These are phyloP conservation scores for Hysterangium stoloniferum DNA, from an alignment of 768 basidiomycete species.

Conservation along the genomic window DNA sequence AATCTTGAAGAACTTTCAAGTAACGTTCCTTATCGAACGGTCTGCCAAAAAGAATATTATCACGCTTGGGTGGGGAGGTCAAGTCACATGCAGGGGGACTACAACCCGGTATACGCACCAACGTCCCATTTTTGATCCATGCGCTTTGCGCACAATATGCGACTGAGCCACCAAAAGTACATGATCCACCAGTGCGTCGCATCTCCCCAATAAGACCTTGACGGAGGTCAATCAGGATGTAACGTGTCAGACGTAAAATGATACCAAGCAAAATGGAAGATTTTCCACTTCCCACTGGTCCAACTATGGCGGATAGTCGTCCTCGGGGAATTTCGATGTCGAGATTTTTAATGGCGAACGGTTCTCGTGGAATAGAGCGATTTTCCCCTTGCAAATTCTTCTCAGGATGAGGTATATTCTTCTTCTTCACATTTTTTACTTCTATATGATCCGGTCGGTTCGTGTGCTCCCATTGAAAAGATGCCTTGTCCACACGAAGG, in stretches of 20 bases:
- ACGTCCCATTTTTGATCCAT: slow-evolving; percentile 67
- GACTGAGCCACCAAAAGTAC: slow-evolving; percentile 54
- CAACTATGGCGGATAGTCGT: slow-evolving; percentile 53
- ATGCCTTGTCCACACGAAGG: slow-evolving; percentile 41
- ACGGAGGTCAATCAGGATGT: slow-evolving; percentile 39
- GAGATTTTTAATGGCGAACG: slow-evolving; percentile 46
- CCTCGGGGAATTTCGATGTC: slow-evolving; percentile 48
- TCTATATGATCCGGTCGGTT: slow-evolving; percentile 15
- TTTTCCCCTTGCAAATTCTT: slow-evolving; percentile 9
- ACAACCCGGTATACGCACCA: slow-evolving; percentile 30
- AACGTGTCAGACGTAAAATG: background rate
- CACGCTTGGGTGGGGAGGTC: slow-evolving; percentile 31
- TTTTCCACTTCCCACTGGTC: slow-evolving; percentile 64
- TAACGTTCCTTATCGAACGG: slow-evolving; percentile 57
- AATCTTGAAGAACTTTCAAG: slow-evolving; percentile 51
- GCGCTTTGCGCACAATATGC: slow-evolving; percentile 69
- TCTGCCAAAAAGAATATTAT: slow-evolving; percentile 63
- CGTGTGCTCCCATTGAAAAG: slow-evolving; percentile 50
- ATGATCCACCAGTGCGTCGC: slow-evolving; percentile 42
- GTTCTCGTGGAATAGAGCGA: slow-evolving; percentile 19
- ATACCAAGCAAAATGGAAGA: slow-evolving; percentile 22
- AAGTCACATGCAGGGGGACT: background rate
- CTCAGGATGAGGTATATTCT: slow-evolving; percentile 8
- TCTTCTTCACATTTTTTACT: slow-evolving; percentile 15
- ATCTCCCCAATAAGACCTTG: slow-evolving; percentile 68